Percentiles rank a stretch among this genome's conserved stretches.
Evolutionary conservation across 2,329 filamentous ascomycete genomes (phyloP).

Genomic region (Penicillium hordei): DNA sequence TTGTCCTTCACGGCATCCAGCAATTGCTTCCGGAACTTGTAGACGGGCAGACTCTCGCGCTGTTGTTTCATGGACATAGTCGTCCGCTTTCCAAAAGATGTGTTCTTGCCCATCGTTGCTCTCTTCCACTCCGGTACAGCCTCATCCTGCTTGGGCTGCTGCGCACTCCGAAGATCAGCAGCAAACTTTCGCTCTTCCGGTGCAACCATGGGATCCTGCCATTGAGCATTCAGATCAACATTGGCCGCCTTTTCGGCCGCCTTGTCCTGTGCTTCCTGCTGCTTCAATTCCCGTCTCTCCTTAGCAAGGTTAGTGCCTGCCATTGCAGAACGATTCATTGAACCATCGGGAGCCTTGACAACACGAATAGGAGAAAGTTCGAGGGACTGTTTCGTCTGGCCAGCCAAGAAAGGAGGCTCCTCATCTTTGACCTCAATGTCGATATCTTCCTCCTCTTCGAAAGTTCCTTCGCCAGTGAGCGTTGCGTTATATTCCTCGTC

Average conservation of each 20-base stretch:
- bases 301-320: constrained; percentile 84
- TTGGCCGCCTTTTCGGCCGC: constrained; percentile 71
- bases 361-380: constrained; percentile 94
- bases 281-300: constrained; percentile 82
- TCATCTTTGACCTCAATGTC: constrained; percentile 97
- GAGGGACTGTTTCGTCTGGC: constrained; percentile 93
- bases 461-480: constrained; percentile 77
- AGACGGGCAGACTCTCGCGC: constrained; percentile 85
- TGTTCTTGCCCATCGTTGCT: constrained; percentile 74
- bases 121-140: constrained; percentile 90
- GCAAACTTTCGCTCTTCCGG: constrained; percentile 86
- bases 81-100: constrained; percentile 81
- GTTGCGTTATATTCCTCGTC: constrained; percentile 92
- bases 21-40: constrained; percentile 79
- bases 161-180: constrained; percentile 72
- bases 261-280: constrained; percentile 81
- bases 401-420: constrained; percentile 91
- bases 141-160: constrained; percentile 59
- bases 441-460: constrained; percentile 93
- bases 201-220: constrained; percentile 94
- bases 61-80: constrained; percentile 94
- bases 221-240: constrained; percentile 83
- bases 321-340: constrained; percentile 94
- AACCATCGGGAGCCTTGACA: constrained; percentile 97
- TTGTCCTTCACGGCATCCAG: constrained; percentile 84